Evolutionary conservation across 768 basidiomycete genomes (phyloP).

Genomic region (Amanita exitialis): DNA sequence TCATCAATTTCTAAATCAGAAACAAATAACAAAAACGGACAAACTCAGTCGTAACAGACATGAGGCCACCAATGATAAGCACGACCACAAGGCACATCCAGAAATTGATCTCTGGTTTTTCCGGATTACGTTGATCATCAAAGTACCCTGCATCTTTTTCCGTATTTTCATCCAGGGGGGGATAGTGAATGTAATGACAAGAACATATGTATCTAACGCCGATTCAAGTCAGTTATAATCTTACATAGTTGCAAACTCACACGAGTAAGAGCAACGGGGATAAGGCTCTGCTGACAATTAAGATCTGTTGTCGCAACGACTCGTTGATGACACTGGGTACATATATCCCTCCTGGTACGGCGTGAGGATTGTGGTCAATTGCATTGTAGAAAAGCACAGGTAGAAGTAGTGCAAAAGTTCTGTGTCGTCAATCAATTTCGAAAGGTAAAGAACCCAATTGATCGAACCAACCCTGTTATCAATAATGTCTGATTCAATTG

Average conservation of each 20-base stretch:
- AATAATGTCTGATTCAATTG: slow-evolving; percentile 65
- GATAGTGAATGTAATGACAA: slow-evolving; percentile 59
- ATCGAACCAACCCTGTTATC: slow-evolving; percentile 43
- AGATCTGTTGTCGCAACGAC: slow-evolving; percentile 30
- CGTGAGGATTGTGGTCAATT: slow-evolving; percentile 25
- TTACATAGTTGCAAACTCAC: slow-evolving; percentile 23
- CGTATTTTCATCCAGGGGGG: slow-evolving; percentile 46
- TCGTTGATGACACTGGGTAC: slow-evolving; percentile 26
- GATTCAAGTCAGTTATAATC: neutral
- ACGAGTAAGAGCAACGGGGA: slow-evolving; percentile 51
- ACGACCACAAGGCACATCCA: slow-evolving; percentile 50
- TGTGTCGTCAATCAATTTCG: slow-evolving; percentile 12
- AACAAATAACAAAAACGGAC: slow-evolving; percentile 20
- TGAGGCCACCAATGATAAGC: slow-evolving; percentile 39
- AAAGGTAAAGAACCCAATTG: neutral
- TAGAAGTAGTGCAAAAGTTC: slow-evolving; percentile 51
- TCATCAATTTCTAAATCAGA: neutral
- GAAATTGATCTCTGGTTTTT: slow-evolving; percentile 52
- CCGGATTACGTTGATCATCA: neutral
- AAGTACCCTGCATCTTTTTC: neutral
- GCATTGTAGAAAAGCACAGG: slow-evolving; percentile 64
- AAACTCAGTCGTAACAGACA: slow-evolving; percentile 69
- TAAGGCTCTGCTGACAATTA: slow-evolving; percentile 57
- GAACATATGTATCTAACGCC: slow-evolving; percentile 50
- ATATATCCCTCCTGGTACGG: slow-evolving; percentile 5